Base-by-base conservation (phyloP, 73 alveolate genomes). In the Halteria grandinella region DNA sequence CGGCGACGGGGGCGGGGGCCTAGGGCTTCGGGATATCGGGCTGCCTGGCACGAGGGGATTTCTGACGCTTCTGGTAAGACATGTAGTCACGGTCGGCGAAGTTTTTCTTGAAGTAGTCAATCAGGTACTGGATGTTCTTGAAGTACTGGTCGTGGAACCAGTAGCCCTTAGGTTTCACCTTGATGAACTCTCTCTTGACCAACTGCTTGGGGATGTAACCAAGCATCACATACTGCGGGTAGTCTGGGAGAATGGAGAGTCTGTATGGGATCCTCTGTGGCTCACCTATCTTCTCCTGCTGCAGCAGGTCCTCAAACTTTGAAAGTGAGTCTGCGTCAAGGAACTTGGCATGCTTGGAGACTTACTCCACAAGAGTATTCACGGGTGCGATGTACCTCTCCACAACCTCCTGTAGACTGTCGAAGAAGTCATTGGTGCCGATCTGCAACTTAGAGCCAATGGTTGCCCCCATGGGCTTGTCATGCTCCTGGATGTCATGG, bases 351-450 rank as follows among this genome's bases (percentile, higher is more conserved):
- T 79, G 75, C 32, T 83, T 78, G 17, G 72, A 72, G 0, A 89
- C 89, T 45, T 93, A 96, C 57, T 81, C 88, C 25, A 89, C 86
- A 10, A 60, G 76, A 43, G 69, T 80, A 47, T 87, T 87, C 69
- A 97, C 88, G 10, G 97, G 98, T 33, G 44, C 51, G 6, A 95
- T 93, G 76, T 91, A 95, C 53, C 95, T 79, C 62, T 91, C 96
- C 29, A 83, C 60, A 31, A 93, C 89, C 81, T 95, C 99, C 77
- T 94, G 89, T n/a, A 95, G 74, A 53, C 95, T 76, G 17, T 94
- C 95, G 77, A 70, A 95, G 31, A 58, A 59, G 36, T 94, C 96
- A 29, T 82, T 89, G 27, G 91, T 83, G 37, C 45, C 75, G 52
- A 95, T 93, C 32, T 51, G 41, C 48, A 93, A 85, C 69, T 53